phyloP scores from a whole-genome alignment of 345 rosid species.

The Arabidopsis arenosa region DNA sequence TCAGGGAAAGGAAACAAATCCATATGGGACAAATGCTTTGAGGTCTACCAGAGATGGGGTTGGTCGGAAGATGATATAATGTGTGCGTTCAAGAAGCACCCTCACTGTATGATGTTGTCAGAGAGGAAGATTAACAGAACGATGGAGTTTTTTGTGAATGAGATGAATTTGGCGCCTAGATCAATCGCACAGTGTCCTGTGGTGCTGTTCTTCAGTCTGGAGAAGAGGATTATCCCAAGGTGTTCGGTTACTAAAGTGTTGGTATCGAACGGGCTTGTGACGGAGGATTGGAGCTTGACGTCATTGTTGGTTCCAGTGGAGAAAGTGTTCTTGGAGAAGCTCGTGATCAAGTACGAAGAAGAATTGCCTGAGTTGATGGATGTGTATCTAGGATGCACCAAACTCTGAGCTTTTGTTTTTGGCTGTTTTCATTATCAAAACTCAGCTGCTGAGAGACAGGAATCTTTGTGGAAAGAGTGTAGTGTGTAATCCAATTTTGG shows the following conservation, averaged over 20 bases:
- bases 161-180: slow-evolving; percentile 51
- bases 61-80: slow-evolving; percentile 60
- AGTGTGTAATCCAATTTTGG: slow-evolving; percentile 15
- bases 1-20: slow-evolving; percentile 52
- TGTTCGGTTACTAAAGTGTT: slow-evolving; percentile 50
- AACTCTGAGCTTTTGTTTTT: neutral
- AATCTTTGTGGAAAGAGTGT: neutral
- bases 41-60: slow-evolving; percentile 60
- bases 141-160: slow-evolving; percentile 60
- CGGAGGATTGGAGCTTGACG: slow-evolving; percentile 53
- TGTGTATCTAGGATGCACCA: slow-evolving; percentile 31
- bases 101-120: slow-evolving; percentile 57
- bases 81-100: slow-evolving; percentile 57
- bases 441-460: neutral
- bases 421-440: neutral
- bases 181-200: slow-evolving; percentile 48
- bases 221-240: slow-evolving; percentile 63
- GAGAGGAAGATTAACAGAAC: slow-evolving; percentile 50
- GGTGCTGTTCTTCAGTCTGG: slow-evolving; percentile 52
- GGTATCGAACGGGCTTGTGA: slow-evolving; percentile 51
- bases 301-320: slow-evolving; percentile 50
- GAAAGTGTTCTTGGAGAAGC: slow-evolving; percentile 51
- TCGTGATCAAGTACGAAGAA: slow-evolving; percentile 49
- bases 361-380: slow-evolving; percentile 53
- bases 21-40: slow-evolving; percentile 50